Evolutionary conservation across 176 grass and related monocot genomes (phyloP).

Genomic region (Bonia amplexicaulis): DNA sequence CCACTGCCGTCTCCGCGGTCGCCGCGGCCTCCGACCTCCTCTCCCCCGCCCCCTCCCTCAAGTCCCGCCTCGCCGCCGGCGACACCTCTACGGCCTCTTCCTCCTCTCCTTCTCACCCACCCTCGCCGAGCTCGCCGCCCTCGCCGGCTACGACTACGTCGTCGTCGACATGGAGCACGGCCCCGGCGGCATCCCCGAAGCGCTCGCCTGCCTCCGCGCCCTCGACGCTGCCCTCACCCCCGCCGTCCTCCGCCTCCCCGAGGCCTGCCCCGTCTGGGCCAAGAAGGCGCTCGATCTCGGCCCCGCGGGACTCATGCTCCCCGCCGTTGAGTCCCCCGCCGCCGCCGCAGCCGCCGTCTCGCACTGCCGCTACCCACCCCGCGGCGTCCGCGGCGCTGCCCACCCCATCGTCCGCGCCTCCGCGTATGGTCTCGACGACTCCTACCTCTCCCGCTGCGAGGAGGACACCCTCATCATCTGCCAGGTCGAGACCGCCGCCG

Average conservation of each 20-base stretch:
- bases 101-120: slow-evolving; percentile 82
- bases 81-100: slow-evolving; percentile 88
- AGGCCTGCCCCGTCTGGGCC: slow-evolving; percentile 62
- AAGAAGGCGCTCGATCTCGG: slow-evolving; percentile 96
- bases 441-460: slow-evolving; percentile 77
- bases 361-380: slow-evolving; percentile 66
- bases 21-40: slow-evolving; percentile 29
- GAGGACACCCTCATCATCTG: slow-evolving; percentile 81
- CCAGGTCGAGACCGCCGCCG: slow-evolving; percentile 66
- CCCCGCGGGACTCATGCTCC: slow-evolving; percentile 82
- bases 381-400: slow-evolving; percentile 78
- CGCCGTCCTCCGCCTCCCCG: slow-evolving; percentile 66
- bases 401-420: slow-evolving; percentile 86
- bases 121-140: slow-evolving; percentile 72
- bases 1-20: slow-evolving; percentile 15
- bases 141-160: slow-evolving; percentile 90
- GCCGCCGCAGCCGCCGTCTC: slow-evolving; percentile 54
- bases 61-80: slow-evolving; percentile 58
- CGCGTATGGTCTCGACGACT: slow-evolving; percentile 82
- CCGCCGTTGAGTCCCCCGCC: slow-evolving; percentile 47
- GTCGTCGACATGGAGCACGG: slow-evolving; percentile 95
- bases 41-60: slow-evolving; percentile 33
- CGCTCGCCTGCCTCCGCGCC: slow-evolving; percentile 78
- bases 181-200: slow-evolving; percentile 66
- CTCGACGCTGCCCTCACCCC: slow-evolving; percentile 70